phyloP scores from a whole-genome alignment of 2,329 filamentous ascomycete species.

The Fonsecaea pugnacius region DNA sequence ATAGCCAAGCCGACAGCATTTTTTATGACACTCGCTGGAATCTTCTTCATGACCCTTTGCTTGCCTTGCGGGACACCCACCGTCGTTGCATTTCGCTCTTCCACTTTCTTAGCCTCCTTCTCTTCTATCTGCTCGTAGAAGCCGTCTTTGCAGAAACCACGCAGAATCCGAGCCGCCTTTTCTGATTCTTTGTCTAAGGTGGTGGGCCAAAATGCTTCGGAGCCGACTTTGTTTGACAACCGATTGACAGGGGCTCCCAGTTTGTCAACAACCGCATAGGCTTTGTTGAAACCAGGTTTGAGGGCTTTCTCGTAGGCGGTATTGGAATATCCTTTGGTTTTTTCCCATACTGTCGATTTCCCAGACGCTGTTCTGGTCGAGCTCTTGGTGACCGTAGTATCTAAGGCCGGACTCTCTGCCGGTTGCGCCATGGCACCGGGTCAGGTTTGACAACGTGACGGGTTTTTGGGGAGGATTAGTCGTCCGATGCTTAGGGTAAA shows the following conservation, averaged over 20 bases:
- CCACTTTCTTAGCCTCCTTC: constrained; percentile 54
- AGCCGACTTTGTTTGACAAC: constrained; percentile 78
- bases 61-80: constrained; percentile 57
- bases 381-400: constrained; percentile 12
- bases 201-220: constrained; percentile 83
- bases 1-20: constrained; percentile 89
- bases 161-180: constrained; percentile 85
- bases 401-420: constrained; percentile 4
- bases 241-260: constrained; percentile 77
- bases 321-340: constrained; percentile 54
- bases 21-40: constrained; percentile 81
- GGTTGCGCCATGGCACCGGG: constrained; percentile 23
- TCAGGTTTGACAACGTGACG: constrained; percentile 1
- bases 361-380: constrained; percentile 10
- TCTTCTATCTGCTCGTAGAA: constrained; percentile 66
- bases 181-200: constrained; percentile 86
- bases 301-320: constrained; percentile 49
- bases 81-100: constrained; percentile 39
- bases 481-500: background rate
- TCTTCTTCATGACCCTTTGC: constrained; percentile 75
- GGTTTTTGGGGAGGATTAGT: background rate
- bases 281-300: constrained; percentile 75
- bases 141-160: constrained; percentile 84
- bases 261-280: constrained; percentile 70
- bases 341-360: constrained; percentile 57